Conservation (phyloP, 2,329 filamentous ascomycete genomes). For the Phoma sp. region DNA sequence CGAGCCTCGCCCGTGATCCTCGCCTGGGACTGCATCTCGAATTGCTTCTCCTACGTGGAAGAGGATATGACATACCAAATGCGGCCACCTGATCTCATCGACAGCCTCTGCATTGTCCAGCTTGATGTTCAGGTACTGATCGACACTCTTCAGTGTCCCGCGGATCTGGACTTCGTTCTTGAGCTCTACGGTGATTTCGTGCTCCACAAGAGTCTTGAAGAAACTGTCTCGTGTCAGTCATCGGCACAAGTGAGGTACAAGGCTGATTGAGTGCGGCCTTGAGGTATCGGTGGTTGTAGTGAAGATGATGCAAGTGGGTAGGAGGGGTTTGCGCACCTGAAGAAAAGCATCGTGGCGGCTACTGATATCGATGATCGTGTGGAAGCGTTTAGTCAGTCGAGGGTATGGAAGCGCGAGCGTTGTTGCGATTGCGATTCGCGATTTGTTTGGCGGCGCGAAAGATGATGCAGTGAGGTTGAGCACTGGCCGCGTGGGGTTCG, state of each 20-base stretch:
- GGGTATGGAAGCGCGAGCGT: neutral
- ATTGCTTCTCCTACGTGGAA: neutral
- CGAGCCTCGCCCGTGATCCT: too few species aligned
- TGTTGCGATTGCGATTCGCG: conserved; percentile 1
- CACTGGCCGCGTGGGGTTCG: conserved; percentile 27
- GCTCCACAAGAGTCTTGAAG: conserved; percentile 98
- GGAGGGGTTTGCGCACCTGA: conserved; percentile 52
- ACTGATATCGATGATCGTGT: neutral
- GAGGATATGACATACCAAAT: conserved; percentile 65
- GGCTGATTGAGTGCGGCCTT: neutral
- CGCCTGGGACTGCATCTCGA: neutral
- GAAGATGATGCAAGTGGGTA: neutral
- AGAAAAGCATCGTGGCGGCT: conserved; percentile 56
- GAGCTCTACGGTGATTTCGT: conserved; percentile 96
- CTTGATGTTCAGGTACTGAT: conserved; percentile 99
- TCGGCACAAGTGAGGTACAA: too few species aligned
- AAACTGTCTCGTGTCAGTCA: conserved; percentile 59
- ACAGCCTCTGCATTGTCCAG: conserved; percentile 93
- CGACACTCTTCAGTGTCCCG: conserved; percentile 93
- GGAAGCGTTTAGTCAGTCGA: neutral
- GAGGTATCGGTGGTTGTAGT: neutral
- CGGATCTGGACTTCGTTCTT: conserved; percentile 99
- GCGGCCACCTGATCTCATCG: conserved; percentile 93
- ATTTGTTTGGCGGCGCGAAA: conserved; percentile 10
- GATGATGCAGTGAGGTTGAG: conserved; percentile 14